Base-by-base conservation (phyloP, 371 early-diverging fungal genomes). In the Lichtheimia ramosa region DNA sequence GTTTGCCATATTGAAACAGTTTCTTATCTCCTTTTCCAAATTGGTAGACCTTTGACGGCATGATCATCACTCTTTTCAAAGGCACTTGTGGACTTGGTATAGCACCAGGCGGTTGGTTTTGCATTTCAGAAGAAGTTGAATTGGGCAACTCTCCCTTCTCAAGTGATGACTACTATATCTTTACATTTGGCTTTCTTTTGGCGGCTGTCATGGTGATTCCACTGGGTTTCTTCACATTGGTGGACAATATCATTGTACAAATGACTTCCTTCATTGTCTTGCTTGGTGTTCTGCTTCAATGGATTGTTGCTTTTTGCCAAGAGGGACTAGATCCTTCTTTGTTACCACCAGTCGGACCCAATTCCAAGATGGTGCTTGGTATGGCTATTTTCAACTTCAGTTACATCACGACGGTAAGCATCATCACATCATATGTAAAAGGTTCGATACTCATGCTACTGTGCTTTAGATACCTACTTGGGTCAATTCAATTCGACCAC, bases 341-440 rank as follows among this genome's bases (percentile, higher is more conserved):
- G 8, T 68, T 86, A 15, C 88, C 85, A 3, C 66, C 72, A 4
- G 43, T 75, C 0, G 83, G 83, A 5, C 34, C 57, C 7, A 81
- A 85, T 53, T 66, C 74, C 10, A 71, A 75, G 8, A 73, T 71
- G 59, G 81, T 84, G 1, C 65, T 87, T 13, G 88, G 88, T 10
- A 81, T 80, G 23, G 81, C 83, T 4, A 71, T 87, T 1, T 85
- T 86, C 59, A 87, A 87, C 50, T 86, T 78, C 50, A 81, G 83
- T 41, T 86, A 78, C 49, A 82, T 86, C 20, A 85, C 83, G 0
- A 85, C 84, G 3, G 79, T 77, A 63, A 64, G 56, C 20, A 43
- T 4, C 23, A 15, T 16, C 10, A 10, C 0, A 40, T 13, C 34
- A 4, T 34, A 34, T 28, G 34, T 16, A 18, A 25, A 25, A n/a